A percentile compares a stretch with the other conserved stretches of the same genome.
Conservation (phyloP, 2,329 filamentous ascomycete genomes). For the Fusarium multiceps region DNA sequence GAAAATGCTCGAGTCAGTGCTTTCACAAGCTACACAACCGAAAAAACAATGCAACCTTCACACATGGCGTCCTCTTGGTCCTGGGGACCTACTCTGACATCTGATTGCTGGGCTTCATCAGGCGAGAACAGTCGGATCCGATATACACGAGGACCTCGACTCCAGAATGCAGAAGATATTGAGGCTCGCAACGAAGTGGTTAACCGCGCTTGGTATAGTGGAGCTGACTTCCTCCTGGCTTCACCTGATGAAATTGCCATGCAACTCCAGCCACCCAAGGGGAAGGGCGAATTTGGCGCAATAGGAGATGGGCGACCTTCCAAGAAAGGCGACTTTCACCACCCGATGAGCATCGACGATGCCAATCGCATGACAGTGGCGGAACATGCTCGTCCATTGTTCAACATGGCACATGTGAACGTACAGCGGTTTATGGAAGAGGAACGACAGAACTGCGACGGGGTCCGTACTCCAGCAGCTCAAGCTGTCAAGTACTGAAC, state of each 20-base stretch:
- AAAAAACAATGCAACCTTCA: neutral
- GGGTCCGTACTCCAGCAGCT: neutral
- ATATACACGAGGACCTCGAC: conserved; percentile 35
- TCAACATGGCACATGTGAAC: conserved; percentile 56
- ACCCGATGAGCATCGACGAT: conserved; percentile 51
- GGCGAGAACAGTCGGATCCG: conserved; percentile 2
- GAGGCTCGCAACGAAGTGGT: conserved; percentile 46
- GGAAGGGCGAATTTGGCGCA: conserved; percentile 50
- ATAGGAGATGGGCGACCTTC: conserved; percentile 53
- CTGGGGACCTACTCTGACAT: conserved; percentile 8
- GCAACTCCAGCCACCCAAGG: conserved; percentile 48
- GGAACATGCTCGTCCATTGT: conserved; percentile 56
- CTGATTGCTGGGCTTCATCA: conserved; percentile 16
- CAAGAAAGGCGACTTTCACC: conserved; percentile 43
- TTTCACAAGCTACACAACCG: neutral
- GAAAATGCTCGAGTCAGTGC: neutral
- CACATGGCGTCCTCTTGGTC: conserved; percentile 8
- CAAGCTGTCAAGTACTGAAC: conserved; percentile 18
- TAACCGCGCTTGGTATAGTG: conserved; percentile 55
- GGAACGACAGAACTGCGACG: conserved; percentile 16
- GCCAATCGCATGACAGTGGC: conserved; percentile 52
- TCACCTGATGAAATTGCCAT: conserved; percentile 44
- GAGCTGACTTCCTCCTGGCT: conserved; percentile 52
- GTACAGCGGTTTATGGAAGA: conserved; percentile 43
- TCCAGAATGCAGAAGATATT: conserved; percentile 41